phyloP scores from a whole-genome alignment of 139 green algal species.

The Coelastrella sp. region DNA sequence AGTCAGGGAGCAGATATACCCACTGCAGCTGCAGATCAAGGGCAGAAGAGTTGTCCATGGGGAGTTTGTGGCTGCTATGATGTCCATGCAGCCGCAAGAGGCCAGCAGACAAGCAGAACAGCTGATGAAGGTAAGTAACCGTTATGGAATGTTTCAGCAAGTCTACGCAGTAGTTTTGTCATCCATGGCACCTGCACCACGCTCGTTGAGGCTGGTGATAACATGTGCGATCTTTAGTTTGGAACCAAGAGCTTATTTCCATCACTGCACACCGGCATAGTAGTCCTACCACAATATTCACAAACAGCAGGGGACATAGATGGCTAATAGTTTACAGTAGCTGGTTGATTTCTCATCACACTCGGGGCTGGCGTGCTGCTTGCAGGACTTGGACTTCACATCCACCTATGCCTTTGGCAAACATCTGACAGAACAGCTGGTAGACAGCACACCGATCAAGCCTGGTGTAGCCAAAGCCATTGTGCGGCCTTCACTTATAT shows the following conservation, averaged over 20 bases:
- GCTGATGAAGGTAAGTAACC: background rate
- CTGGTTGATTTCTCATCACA: background rate
- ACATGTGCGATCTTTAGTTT: too few species aligned
- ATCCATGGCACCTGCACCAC: background rate
- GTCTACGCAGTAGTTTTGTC: background rate
- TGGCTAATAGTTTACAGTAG: constrained; percentile 8
- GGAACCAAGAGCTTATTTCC: too few species aligned
- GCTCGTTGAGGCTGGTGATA: background rate
- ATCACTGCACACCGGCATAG: background rate
- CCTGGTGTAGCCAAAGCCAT: constrained; percentile 13
- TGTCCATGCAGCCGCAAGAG: background rate
- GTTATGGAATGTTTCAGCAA: too few species aligned
- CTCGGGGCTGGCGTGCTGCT: background rate
- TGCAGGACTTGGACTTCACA: constrained; percentile 26
- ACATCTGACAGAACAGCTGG: constrained; percentile 55
- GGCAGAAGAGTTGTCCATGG: background rate
- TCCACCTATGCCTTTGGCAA: constrained; percentile 35
- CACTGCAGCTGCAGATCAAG: constrained; percentile 1
- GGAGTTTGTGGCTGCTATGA: background rate
- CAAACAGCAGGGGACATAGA: constrained; percentile 42
- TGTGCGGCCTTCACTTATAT: constrained; percentile 50
- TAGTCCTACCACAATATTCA: constrained; percentile 41
- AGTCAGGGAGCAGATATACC: constrained; percentile 46
- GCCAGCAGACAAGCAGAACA: background rate
- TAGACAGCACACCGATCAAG: background rate